Conservation (phyloP, 257 asterid genomes). For the Anisodus tanguticus region DNA sequence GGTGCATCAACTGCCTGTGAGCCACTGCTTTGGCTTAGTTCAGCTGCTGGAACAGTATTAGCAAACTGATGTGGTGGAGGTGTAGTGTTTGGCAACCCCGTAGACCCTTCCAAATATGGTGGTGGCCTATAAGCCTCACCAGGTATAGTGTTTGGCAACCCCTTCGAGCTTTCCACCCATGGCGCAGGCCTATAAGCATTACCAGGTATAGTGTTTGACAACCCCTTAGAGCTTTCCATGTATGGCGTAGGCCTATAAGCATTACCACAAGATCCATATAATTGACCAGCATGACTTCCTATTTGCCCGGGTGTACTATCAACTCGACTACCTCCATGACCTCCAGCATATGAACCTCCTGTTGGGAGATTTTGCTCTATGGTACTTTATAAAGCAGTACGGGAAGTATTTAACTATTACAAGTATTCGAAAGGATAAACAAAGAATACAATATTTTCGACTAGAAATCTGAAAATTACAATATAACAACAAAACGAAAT, state of each 20-base stretch:
- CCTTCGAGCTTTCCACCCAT: neutral
- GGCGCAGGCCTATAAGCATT: neutral
- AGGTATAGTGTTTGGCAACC: neutral
- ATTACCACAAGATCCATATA: constrained; percentile 38
- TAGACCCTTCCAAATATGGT: neutral
- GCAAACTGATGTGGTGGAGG: constrained; percentile 64
- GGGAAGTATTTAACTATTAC: too few relatives aligned
- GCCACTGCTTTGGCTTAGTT: constrained; percentile 36
- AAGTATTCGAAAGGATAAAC: too few relatives aligned
- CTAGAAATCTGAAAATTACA: too few relatives aligned
- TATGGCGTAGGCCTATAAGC: neutral
- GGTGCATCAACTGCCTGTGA: constrained; percentile 38
- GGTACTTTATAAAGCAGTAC: too few relatives aligned
- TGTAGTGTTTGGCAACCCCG: constrained; percentile 36
- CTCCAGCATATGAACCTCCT: constrained; percentile 25
- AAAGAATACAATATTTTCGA: too few relatives aligned
- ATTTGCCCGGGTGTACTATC: constrained; percentile 44
- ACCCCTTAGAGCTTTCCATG: neutral
- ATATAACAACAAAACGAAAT: too few relatives aligned
- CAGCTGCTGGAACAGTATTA: constrained; percentile 50
- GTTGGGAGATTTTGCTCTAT: too few relatives aligned
- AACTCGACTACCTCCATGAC: constrained; percentile 38
- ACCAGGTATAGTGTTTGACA: neutral
- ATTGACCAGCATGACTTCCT: constrained; percentile 42
- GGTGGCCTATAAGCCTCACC: neutral